Base-by-base conservation (phyloP, 805 yeast species). In the Candida lessepsii region DNA sequence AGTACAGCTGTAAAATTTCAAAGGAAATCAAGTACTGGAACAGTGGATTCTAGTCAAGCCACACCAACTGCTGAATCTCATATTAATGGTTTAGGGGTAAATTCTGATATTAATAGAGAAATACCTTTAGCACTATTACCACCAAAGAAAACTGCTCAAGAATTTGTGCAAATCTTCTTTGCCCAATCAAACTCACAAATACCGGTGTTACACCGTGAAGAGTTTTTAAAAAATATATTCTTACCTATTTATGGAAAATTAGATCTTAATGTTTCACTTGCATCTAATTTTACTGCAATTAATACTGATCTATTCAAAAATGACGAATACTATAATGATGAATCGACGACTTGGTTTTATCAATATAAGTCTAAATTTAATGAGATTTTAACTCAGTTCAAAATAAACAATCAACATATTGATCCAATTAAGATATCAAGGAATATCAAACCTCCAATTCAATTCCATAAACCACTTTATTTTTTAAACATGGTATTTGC, bases 131-230 rank as follows among this genome's bases (percentile, higher is more conserved):
- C 82, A 0, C 54, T 74, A 9, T 63, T 90, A 16, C 93, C 95
- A 1, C 73, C 85, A 1, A 86, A 86, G 51, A 65, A 70, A 16
- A 74, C 79, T 23, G 96, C 96, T 0, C 79, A 83, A 52, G 67
- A 71, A 37, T 71, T 85, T 31, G 53, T 88, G 7, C 71, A 78
- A 26, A 67, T 77, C 2, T 88, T 75, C 57, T 90, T 90, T 54
- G 78, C 84, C 15, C 89, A 84, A 51, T 77, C 90, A 11, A 89
- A 90, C 56, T 70, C 95, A 2, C 96, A 88, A 57, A 59, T 86
- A 19, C 96, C 97, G 0, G 71, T 90, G 3, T 61, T 89, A 35
- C 96, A 90, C 57, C 72, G 96, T 21, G 95, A 87, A 51, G 77
- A 75, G 48, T 89, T 88, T 52, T 59, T 90, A 30, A 65, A 66